phyloP scores from a whole-genome alignment of 768 basidiomycete genomes.

The Chalciporus pseudorubinellus region DNA sequence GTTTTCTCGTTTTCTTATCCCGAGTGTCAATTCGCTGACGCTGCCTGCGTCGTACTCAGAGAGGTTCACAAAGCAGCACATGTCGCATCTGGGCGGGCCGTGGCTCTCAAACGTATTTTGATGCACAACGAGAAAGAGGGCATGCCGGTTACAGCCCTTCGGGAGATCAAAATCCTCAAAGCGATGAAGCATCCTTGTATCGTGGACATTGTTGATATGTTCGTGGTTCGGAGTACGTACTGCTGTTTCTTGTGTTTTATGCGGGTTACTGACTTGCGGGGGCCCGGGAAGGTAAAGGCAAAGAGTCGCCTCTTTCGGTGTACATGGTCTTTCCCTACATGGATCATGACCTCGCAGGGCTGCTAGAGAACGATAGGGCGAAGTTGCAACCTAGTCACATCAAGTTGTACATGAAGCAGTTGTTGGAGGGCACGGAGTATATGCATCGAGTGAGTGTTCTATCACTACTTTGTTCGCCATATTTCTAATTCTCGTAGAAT shows the following conservation, averaged over 20 bases:
- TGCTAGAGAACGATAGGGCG: constrained; percentile 89
- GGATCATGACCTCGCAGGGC: constrained; percentile 97
- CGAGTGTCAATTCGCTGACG: constrained; percentile 7
- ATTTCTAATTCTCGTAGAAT: constrained; percentile 53
- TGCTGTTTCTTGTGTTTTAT: neutral
- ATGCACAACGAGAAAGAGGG: constrained; percentile 98
- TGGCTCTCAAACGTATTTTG: constrained; percentile 91
- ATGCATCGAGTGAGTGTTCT: constrained; percentile 77
- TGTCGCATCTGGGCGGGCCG: constrained; percentile 52
- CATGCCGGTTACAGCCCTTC: constrained; percentile 93
- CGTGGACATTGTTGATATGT: constrained; percentile 89
- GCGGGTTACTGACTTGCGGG: constrained; percentile 1
- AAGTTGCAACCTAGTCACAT: constrained; percentile 81
- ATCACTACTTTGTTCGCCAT: neutral
- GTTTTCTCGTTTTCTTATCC: constrained; percentile 29
- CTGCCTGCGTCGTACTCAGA: constrained; percentile 36
- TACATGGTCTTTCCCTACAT: constrained; percentile 99
- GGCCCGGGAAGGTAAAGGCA: constrained; percentile 44
- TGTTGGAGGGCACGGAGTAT: constrained; percentile 94
- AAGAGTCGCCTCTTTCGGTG: constrained; percentile 69
- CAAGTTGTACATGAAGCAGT: constrained; percentile 94
- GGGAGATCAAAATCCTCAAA: constrained; percentile 97
- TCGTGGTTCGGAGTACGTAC: constrained; percentile 72
- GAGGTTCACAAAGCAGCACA: constrained; percentile 90
- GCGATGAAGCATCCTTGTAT: constrained; percentile 82